phyloP scores from a whole-genome alignment of 129 eudicot genomes.

The Chrysanthemum seticuspe region DNA sequence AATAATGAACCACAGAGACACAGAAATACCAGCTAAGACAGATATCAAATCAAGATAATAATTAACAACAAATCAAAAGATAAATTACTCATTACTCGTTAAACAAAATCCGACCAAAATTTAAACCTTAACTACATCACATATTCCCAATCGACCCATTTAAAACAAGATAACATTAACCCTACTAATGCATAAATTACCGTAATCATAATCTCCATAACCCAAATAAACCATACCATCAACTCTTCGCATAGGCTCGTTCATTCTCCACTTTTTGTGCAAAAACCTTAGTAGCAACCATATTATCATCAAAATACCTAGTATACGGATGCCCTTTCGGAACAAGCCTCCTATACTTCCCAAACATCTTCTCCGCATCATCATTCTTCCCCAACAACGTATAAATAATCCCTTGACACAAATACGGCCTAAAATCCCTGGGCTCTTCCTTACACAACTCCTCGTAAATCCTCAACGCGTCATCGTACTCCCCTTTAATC shows the following conservation, averaged over 20 bases:
- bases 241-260: conserved; percentile 47
- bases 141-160: background rate
- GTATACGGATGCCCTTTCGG: conserved; percentile 88
- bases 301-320: conserved; percentile 69
- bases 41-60: background rate
- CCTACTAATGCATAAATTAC: background rate
- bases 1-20: background rate
- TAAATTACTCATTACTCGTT: background rate
- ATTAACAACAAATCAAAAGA: background rate
- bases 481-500: conserved; percentile 54
- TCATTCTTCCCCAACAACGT: conserved; percentile 70
- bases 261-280: conserved; percentile 73
- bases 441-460: conserved; percentile 79
- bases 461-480: conserved; percentile 78
- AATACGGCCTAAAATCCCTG: conserved; percentile 85
- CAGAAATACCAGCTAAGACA: background rate
- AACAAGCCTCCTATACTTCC: conserved; percentile 78
- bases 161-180: background rate
- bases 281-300: conserved; percentile 73
- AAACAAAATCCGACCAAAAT: background rate
- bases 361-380: conserved; percentile 72
- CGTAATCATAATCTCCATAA: conserved; percentile 10
- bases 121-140: background rate
- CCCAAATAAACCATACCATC: conserved; percentile 26
- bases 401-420: conserved; percentile 88